A percentile compares a stretch with the other conserved stretches of the same genome.
These are phyloP conservation scores for Lactarius quietus DNA, from an alignment of 768 basidiomycete genomes.

Conservation along the genomic window DNA sequence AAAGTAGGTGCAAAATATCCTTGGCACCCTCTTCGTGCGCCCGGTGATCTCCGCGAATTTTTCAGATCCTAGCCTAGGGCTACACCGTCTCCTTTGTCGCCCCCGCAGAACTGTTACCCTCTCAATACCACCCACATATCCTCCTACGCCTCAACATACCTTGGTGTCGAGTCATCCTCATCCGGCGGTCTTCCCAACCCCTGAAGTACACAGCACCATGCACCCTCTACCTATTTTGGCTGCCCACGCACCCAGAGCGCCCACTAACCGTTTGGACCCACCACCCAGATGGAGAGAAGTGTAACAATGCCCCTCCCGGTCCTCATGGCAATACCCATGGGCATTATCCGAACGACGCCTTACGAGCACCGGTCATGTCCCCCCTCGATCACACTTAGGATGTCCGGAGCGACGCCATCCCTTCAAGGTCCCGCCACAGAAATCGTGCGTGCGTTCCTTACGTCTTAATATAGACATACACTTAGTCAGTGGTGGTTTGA, in stretches of 20 bases:
- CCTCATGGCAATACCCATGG: not conserved
- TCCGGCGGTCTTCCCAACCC: not conserved
- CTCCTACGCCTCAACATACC: not conserved
- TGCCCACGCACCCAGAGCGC: no score
- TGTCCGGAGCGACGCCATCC: not conserved
- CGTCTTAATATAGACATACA: not conserved
- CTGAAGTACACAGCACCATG: not conserved
- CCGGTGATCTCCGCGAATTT: not conserved
- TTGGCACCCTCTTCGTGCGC: not conserved
- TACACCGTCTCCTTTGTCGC: not conserved
- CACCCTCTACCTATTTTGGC: no score
- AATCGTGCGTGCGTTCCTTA: not conserved
- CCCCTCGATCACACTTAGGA: not conserved
- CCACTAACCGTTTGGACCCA: not conserved
- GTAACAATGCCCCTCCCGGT: not conserved
- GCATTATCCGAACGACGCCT: not conserved
- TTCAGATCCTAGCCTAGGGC: not conserved
- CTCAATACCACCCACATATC: not conserved
- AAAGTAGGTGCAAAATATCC: not conserved
- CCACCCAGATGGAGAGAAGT: not conserved
- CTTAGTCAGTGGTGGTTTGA: not conserved
- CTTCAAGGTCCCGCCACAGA: not conserved
- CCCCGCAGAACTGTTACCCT: not conserved
- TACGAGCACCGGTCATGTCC: not conserved
- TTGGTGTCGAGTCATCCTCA: not conserved